These are phyloP conservation scores for Citrullus amarus DNA, from an alignment of 306 rosid species.

Conservation along the genomic window DNA sequence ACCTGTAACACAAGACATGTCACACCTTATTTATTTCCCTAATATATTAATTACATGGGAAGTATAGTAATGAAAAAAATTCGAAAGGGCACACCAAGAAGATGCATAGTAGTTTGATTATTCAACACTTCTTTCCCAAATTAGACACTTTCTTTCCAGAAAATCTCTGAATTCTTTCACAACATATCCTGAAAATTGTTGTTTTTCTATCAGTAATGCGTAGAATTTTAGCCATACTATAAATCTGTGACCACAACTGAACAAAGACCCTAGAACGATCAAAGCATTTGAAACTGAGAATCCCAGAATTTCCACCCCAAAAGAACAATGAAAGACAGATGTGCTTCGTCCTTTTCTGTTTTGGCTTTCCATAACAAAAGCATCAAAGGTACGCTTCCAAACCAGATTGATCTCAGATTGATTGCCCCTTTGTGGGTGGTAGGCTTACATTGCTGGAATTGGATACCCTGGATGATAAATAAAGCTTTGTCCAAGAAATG, in stretches of 20 bases:
- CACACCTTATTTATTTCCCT: background rate
- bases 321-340: background rate
- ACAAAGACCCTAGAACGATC: background rate
- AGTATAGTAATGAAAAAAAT: too few species aligned
- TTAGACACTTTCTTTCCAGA: background rate
- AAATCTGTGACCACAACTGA: background rate
- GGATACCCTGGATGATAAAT: background rate
- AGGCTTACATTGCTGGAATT: background rate
- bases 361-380: background rate
- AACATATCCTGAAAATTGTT: background rate
- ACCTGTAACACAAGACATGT: conserved; percentile 31
- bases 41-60: too few species aligned
- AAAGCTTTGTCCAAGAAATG: background rate
- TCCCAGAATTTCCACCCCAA: background rate
- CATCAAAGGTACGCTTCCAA: background rate
- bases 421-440: background rate
- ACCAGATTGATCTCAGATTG: background rate
- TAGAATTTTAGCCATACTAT: background rate
- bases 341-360: background rate
- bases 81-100: background rate
- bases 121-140: background rate
- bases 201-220: background rate
- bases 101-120: background rate
- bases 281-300: background rate
- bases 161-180: background rate